Conservation (phyloP, 345 rosid species). For the Lepidium didymum region DNA sequence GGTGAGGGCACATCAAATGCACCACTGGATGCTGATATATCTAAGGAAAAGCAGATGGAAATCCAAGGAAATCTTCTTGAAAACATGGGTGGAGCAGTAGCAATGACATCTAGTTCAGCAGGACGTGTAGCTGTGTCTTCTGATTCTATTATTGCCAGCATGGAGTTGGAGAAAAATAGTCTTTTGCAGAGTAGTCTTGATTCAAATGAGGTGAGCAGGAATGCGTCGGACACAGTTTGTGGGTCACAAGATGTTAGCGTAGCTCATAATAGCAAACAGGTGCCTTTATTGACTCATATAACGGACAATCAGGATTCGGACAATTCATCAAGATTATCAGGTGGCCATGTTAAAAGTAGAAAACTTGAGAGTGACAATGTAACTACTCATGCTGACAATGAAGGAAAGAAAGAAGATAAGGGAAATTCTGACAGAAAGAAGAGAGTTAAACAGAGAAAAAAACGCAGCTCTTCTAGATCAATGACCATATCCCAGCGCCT, state of each 20-base stretch:
- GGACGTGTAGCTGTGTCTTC: conserved; percentile 38
- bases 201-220: conserved; percentile 29
- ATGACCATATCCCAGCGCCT: conserved; percentile 29
- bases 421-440: conserved; percentile 29
- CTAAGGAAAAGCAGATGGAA: conserved; percentile 28
- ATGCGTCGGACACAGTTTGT: conserved; percentile 27
- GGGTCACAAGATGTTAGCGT: conserved; percentile 20
- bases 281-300: conserved; percentile 16
- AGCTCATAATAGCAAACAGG: conserved; percentile 18
- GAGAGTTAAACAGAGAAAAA: conserved; percentile 34
- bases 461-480: conserved; percentile 36
- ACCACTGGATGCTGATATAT: conserved; percentile 20
- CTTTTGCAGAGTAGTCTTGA: conserved; percentile 34
- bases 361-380: conserved; percentile 29
- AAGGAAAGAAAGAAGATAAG: conserved; percentile 34
- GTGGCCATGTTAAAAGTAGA: conserved; percentile 24
- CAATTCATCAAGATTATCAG: conserved; percentile 31
- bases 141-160: conserved; percentile 28
- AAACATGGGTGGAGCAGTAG: conserved; percentile 27
- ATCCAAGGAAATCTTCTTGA: conserved; percentile 17
- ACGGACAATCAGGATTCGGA: conserved; percentile 37
- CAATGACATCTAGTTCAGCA: conserved; percentile 35
- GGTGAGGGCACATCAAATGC: conserved; percentile 38
- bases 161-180: conserved; percentile 25
- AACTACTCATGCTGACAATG: conserved; percentile 30